These are phyloP conservation scores for Magnaporthiopsis poae DNA, from an alignment of 2,329 filamentous ascomycete genomes.

Conservation along the genomic window DNA sequence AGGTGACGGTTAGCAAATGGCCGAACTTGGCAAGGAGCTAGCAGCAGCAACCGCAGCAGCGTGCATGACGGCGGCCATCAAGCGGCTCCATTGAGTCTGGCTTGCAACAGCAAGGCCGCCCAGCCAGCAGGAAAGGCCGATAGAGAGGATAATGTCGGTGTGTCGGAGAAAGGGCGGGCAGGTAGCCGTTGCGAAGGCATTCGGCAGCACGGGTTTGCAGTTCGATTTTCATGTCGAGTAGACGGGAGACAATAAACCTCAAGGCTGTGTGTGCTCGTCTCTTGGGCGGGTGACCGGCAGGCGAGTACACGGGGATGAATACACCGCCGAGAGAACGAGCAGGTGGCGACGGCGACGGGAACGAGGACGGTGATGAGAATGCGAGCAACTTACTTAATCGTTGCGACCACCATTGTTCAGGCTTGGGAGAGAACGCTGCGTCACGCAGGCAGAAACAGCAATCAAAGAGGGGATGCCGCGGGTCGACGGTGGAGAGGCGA, in stretches of 20 bases:
- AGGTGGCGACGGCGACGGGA: neutral
- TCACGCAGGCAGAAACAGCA: constrained; percentile 4
- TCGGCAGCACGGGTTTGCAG: neutral
- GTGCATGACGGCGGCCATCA: neutral
- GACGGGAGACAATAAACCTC: too few species aligned
- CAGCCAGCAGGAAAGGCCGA: neutral
- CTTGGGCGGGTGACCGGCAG: neutral
- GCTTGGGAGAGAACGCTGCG: neutral
- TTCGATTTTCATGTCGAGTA: too few species aligned
- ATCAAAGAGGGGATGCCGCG: neutral
- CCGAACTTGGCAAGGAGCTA: neutral
- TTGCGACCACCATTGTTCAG: constrained; percentile 51
- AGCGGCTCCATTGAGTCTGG: constrained; percentile 1
- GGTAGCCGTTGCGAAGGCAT: neutral
- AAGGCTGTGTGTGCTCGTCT: constrained; percentile 1
- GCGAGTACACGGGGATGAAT: neutral
- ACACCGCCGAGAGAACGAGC: neutral
- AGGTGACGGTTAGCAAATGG: neutral
- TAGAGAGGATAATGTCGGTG: neutral
- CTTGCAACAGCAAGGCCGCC: neutral
- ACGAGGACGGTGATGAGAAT: constrained; percentile 10
- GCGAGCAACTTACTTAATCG: constrained; percentile 46
- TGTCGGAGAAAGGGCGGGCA: neutral
- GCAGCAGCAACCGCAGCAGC: neutral
- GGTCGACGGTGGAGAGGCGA: constrained; percentile 2